Percentiles rank a stretch among this genome's conserved stretches.
These are phyloP conservation scores for Solanum hybrid DNA, from an alignment of 305 asterid genomes.

Conservation along the genomic window DNA sequence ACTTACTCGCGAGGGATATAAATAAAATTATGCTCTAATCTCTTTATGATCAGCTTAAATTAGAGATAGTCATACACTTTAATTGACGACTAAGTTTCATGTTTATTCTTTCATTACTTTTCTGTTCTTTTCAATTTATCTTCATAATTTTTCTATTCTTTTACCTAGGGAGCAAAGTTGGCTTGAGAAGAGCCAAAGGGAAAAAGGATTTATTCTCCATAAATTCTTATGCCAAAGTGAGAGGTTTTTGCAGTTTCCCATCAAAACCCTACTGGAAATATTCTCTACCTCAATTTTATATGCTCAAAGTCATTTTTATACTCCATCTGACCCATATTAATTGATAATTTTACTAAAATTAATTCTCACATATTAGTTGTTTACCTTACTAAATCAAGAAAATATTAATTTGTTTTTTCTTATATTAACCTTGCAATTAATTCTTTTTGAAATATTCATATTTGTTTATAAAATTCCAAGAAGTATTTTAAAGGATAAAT, in stretches of 20 bases:
- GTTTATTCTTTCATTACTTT: neutral
- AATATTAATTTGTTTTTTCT: no score
- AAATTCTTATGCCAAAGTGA: slow-evolving; percentile 2
- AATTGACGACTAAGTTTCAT: neutral
- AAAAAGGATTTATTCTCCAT: neutral
- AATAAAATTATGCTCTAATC: neutral
- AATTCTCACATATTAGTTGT: no score
- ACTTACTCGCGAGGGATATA: no score
- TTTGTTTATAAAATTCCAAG: no score
- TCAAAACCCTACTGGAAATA: slow-evolving; percentile 2
- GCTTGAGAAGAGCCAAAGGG: neutral
- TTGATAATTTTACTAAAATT: neutral
- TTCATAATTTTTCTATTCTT: neutral
- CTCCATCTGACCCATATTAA: no score
- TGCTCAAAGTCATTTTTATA: neutral
- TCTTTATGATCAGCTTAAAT: neutral
- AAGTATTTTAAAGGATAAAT: neutral
- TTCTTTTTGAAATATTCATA: neutral
- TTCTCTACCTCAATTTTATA: neutral
- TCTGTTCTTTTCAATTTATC: neutral
- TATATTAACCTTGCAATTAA: no score
- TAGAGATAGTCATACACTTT: neutral
- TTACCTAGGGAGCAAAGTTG: neutral
- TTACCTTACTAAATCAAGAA: no score
- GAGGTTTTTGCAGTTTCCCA: neutral